Percentiles rank a stretch among this genome's conserved stretches.
These are phyloP conservation scores for Phlyctochytrium planicorne DNA, from an alignment of 192 early-diverging fungal species.

Conservation along the genomic window DNA sequence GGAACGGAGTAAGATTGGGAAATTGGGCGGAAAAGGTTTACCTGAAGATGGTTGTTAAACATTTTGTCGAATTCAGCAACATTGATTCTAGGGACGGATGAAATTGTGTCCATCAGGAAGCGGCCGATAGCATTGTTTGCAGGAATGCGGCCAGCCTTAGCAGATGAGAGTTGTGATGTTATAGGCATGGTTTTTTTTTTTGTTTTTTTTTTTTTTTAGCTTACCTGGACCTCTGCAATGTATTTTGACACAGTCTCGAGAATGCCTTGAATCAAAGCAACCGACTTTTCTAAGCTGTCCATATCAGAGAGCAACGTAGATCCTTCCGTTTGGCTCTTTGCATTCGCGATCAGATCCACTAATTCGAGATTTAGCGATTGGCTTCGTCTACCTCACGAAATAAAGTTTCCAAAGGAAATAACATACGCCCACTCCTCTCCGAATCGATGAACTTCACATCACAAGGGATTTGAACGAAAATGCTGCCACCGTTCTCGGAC, in stretches of 20 bases:
- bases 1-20: not conserved
- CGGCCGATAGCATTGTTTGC: conserved; percentile 81
- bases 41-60: conserved; percentile 86
- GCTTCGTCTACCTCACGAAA: not conserved
- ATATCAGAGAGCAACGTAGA: conserved; percentile 79
- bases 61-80: conserved; percentile 82
- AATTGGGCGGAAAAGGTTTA: conserved; percentile 8
- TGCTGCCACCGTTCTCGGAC: conserved; percentile 70
- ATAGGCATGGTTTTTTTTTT: too few relatives aligned
- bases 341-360: conserved; percentile 71
- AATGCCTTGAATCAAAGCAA: conserved; percentile 78
- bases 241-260: conserved; percentile 78
- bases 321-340: conserved; percentile 54
- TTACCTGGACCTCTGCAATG: conserved; percentile 70
- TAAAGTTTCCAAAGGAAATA: not conserved
- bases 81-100: conserved; percentile 85
- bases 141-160: conserved; percentile 26
- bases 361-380: too few relatives aligned
- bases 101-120: conserved; percentile 90
- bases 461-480: conserved; percentile 87
- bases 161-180: too few relatives aligned
- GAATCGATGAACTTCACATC: conserved; percentile 89
- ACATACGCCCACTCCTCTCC: conserved; percentile 70
- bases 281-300: conserved; percentile 81
- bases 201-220: conserved; percentile 22